These are phyloP conservation scores for Coix lacrymajobi DNA, from an alignment of 176 grass and related monocot genomes.

Conservation along the genomic window DNA sequence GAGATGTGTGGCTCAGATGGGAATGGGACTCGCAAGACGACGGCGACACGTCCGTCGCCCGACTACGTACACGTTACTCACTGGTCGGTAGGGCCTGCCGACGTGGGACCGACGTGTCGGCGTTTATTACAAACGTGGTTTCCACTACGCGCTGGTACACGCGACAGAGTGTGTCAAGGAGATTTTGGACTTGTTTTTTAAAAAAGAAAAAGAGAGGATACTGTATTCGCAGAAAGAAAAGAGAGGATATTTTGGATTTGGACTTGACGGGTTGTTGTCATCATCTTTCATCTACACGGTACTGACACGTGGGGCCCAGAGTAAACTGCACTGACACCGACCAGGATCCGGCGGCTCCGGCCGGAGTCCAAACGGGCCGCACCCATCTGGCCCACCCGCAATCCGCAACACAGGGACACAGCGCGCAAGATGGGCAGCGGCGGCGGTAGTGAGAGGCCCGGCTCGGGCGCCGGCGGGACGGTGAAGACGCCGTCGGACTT, in stretches of 20 bases:
- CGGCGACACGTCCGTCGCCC: not conserved
- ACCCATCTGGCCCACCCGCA: not conserved
- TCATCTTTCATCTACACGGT: accelerated
- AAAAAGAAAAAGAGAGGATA: too few relatives aligned
- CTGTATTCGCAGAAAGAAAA: too few relatives aligned
- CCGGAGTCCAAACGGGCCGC: not conserved
- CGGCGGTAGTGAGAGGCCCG: constrained; percentile 21
- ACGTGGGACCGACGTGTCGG: not conserved
- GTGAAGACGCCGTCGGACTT: constrained; percentile 94
- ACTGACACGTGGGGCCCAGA: not conserved
- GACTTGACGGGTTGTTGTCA: not conserved
- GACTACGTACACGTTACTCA: not conserved
- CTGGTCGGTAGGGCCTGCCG: not conserved
- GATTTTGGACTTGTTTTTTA: not conserved
- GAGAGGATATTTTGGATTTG: not conserved
- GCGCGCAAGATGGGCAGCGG: constrained; percentile 37
- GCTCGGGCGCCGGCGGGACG: constrained; percentile 38
- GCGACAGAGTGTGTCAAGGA: too few relatives aligned
- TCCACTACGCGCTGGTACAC: not conserved
- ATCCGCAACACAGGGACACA: not conserved
- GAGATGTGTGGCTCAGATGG: constrained; percentile 34
- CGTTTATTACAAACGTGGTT: not conserved
- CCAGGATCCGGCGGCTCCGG: not conserved
- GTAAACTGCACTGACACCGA: not conserved
- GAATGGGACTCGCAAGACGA: not conserved